Base-by-base conservation (phyloP, 257 asterid genomes). In the Primulina tabacum region DNA sequence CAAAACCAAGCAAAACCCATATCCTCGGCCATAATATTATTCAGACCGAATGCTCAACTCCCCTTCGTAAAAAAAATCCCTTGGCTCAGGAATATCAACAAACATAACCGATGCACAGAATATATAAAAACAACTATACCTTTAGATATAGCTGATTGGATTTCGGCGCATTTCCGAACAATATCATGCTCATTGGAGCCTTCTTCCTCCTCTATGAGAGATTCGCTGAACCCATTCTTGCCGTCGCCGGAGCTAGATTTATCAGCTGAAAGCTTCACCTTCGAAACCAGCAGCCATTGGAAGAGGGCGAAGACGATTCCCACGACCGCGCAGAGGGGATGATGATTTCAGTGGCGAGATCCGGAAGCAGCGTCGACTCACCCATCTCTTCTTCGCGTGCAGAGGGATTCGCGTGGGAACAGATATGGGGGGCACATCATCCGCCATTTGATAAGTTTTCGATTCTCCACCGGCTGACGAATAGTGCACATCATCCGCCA, bases 1-100 rank as follows among this genome's bases (percentile, higher is more conserved):
- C 55, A 5, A 52, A 50, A 52, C 21, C 60, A 62, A 68, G 28
- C 17, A 28, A 53, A 43, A 67, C 24, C 64, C 72, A 68, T 26
- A 24, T 35, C 59, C 33, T 14, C 20, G 35, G 24, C 30, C 64
- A 33, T 14, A 38, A 37, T 17, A 50, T 50, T 5, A 17, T 14
- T 50, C 57, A 50, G 21, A 0, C 20, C 21, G 20, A 50, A 50
- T 17, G 57, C 20, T 50, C 21, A 17, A 14, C 7, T 14, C 21
- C 14, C 55, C 55, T 18, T 12, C 7, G 0, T 14, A 47, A 47
- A 16, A 21, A 6, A 47, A 16, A 47, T 47, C 57, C 57, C 20
- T 9, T 14, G 57, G 3, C 8, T 50, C 57, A 1, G 8, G 8
- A 50, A 16, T 16, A 50, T 50, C 20, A 50, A 50, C 57, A 50